Evolutionary conservation across 441 rosid species (phyloP).

Genomic region (Erodium chrysanthum): DNA sequence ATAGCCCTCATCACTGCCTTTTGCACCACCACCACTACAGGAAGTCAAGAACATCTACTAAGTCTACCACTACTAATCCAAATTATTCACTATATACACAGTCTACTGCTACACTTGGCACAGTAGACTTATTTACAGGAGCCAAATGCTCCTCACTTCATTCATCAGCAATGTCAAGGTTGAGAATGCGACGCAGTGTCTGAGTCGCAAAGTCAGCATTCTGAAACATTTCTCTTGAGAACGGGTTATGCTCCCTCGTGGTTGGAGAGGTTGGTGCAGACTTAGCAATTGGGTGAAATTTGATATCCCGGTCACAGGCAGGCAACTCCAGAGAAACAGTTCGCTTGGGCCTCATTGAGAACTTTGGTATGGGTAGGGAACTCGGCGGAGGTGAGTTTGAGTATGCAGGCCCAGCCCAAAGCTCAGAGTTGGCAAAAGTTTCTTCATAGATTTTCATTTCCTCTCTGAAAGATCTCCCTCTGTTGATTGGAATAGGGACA

Average conservation of each 20-base stretch:
- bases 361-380: slow-evolving; percentile 82
- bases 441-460: slow-evolving; percentile 31
- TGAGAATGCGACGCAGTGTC: slow-evolving; percentile 87
- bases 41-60: slow-evolving; percentile 10
- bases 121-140: slow-evolving; percentile 37
- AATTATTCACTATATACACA: slow-evolving; percentile 47
- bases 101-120: slow-evolving; percentile 23
- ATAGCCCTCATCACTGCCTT: slow-evolving; percentile 15
- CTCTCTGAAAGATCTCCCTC: slow-evolving; percentile 25
- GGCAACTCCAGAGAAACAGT: slow-evolving; percentile 56
- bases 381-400: slow-evolving; percentile 90
- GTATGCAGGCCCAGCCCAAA: slow-evolving; percentile 96
- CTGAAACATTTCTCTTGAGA: slow-evolving; percentile 34
- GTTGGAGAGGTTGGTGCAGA: slow-evolving; percentile 89
- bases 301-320: slow-evolving; percentile 24
- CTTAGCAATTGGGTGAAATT: slow-evolving; percentile 45
- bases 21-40: slow-evolving; percentile 11
- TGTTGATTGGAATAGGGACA: slow-evolving; percentile 46
- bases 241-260: slow-evolving; percentile 30
- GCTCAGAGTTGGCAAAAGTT: slow-evolving; percentile 48
- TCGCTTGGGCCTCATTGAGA: slow-evolving; percentile 53
- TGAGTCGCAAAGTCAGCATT: slow-evolving; percentile 67
- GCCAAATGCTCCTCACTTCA: slow-evolving; percentile 33
- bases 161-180: slow-evolving; percentile 55
- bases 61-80: slow-evolving; percentile 19